Evolutionary conservation across 2,329 filamentous ascomycete genomes (phyloP).

Genomic region (Phialemoniopsis sp.): DNA sequence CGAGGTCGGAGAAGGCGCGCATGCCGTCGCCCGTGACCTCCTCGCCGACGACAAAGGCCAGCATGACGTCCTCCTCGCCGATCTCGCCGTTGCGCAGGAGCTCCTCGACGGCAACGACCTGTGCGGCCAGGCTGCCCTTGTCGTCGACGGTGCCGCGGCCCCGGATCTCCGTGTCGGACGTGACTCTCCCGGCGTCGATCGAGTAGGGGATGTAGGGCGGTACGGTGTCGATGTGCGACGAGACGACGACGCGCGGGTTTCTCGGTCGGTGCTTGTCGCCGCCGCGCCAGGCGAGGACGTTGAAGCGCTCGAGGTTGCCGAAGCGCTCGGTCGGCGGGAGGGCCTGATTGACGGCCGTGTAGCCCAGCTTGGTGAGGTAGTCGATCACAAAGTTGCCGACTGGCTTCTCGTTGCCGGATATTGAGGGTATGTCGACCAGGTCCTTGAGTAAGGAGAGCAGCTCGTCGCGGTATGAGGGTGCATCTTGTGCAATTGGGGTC

Average conservation of each 20-base stretch:
- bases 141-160: conserved; percentile 74
- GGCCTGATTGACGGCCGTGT: conserved; percentile 35
- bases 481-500: too few relatives aligned
- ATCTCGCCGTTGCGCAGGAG: conserved; percentile 35
- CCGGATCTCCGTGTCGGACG: conserved; percentile 49
- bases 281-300: conserved; percentile 67
- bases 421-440: conserved; percentile 70
- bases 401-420: conserved; percentile 63
- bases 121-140: conserved; percentile 67
- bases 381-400: conserved; percentile 65
- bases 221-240: conserved; percentile 79
- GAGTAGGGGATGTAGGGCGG: conserved; percentile 70
- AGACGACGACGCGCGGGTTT: conserved; percentile 59
- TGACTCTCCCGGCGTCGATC: conserved; percentile 35
- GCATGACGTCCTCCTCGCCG: conserved; percentile 44
- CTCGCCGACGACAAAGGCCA: conserved; percentile 76
- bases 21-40: conserved; percentile 81
- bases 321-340: conserved; percentile 22
- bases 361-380: conserved; percentile 53
- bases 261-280: conserved; percentile 32
- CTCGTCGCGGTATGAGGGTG: conserved; percentile 35
- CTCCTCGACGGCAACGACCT: conserved; percentile 63
- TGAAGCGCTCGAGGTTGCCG: conserved; percentile 51
- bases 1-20: conserved; percentile 44
- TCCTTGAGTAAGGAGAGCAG: conserved; percentile 71